Evolutionary conservation across 164 flowering plant genomes (phyloP).

Genomic region (Santalum album): DNA sequence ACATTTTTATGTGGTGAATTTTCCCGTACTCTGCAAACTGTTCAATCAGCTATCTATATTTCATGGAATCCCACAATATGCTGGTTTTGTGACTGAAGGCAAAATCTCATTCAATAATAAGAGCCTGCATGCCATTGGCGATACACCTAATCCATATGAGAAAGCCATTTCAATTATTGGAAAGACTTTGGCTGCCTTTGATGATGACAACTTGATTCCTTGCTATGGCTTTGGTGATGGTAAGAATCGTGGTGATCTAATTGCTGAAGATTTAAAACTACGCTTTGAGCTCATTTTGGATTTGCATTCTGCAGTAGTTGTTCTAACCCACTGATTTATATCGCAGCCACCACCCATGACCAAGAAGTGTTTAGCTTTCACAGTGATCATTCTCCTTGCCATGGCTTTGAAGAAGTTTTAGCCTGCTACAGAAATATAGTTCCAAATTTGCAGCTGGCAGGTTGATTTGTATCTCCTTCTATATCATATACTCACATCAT

Average conservation of each 20-base stretch:
- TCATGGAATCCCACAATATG: slow-evolving; percentile 6
- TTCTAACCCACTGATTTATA: neutral
- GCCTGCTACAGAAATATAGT: slow-evolving; percentile 45
- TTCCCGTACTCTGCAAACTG: too few relatives aligned
- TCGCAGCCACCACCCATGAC: slow-evolving; percentile 71
- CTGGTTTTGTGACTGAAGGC: slow-evolving; percentile 32
- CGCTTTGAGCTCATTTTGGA: neutral
- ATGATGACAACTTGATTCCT: slow-evolving; percentile 76
- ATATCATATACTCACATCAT: too few relatives aligned
- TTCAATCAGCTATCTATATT: neutral
- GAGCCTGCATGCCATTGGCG: slow-evolving; percentile 55
- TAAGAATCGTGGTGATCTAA: slow-evolving; percentile 10
- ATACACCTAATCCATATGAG: slow-evolving; percentile 64
- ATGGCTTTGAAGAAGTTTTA: slow-evolving; percentile 77
- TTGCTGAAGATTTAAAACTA: neutral
- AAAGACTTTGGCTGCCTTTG: slow-evolving; percentile 76
- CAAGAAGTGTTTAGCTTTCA: slow-evolving; percentile 65
- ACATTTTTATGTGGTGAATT: neutral
- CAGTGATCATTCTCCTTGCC: slow-evolving; percentile 50
- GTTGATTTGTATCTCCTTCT: slow-evolving; percentile 18
- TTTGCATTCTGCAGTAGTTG: neutral
- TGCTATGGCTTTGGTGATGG: slow-evolving; percentile 87
- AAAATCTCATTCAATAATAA: slow-evolving; percentile 47
- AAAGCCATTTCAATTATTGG: slow-evolving; percentile 65
- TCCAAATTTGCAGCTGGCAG: slow-evolving; percentile 48